Conservation (phyloP, 768 basidiomycete genomes). For the Auricularia auricula-judae region DNA sequence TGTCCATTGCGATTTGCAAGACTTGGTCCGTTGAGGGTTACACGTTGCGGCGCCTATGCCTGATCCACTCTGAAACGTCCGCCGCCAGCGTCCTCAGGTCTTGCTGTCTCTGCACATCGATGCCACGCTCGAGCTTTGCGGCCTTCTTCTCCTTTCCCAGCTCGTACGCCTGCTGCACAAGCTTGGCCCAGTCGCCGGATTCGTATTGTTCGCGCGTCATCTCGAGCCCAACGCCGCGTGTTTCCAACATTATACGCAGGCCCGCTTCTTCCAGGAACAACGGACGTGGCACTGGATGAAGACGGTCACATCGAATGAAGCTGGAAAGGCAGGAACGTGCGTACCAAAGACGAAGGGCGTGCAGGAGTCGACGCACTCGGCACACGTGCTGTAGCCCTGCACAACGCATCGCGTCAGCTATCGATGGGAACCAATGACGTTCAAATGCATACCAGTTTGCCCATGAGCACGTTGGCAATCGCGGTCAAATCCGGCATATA, state of each 20-base stretch:
- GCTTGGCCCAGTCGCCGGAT: constrained; percentile 25
- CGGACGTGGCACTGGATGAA: constrained; percentile 52
- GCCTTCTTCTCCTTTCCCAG: not conserved
- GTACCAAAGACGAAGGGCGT: constrained; percentile 72
- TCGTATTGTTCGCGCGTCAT: constrained; percentile 56
- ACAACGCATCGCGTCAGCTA: not conserved
- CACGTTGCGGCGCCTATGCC: not conserved
- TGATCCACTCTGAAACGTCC: not conserved
- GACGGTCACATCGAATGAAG: not conserved
- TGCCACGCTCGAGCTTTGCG: not conserved
- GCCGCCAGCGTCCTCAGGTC: not conserved
- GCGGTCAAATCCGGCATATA: constrained; percentile 79
- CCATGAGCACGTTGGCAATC: constrained; percentile 61
- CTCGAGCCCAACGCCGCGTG: constrained; percentile 59
- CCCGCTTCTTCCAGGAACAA: constrained; percentile 77
- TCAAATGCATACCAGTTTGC: constrained; percentile 50
- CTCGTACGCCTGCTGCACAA: not conserved
- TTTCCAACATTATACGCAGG: constrained; percentile 48
- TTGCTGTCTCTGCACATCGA: not conserved
- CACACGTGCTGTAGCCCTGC: constrained; percentile 76
- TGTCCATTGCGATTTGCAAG: not conserved
- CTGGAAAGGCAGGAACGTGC: constrained; percentile 9
- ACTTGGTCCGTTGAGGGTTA: not conserved
- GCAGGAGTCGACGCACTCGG: constrained; percentile 64
- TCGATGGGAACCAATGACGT: not conserved